phyloP scores from a whole-genome alignment of 83 land plant genomes.

The Picea abies region DNA sequence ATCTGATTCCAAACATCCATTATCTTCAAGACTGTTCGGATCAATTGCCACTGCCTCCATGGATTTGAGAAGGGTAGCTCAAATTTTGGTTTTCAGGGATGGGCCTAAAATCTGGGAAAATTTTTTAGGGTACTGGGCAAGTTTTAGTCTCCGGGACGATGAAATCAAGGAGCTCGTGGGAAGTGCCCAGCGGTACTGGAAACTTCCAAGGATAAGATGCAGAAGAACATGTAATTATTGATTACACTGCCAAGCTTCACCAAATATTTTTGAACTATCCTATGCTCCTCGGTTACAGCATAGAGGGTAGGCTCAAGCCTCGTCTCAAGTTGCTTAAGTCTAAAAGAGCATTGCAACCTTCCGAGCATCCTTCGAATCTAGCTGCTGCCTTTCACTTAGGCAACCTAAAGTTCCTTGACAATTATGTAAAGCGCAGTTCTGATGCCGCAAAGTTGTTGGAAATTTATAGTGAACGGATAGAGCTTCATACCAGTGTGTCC shows the following conservation, averaged over 20 bases:
- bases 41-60: neutral
- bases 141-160: neutral
- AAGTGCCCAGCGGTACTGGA: neutral
- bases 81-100: neutral
- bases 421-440: too few species aligned
- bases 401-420: too few species aligned
- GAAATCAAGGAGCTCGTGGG: neutral
- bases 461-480: too few species aligned
- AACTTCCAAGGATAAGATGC: neutral
- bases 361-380: neutral
- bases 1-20: neutral
- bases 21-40: neutral
- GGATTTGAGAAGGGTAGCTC: neutral
- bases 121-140: neutral
- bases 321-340: neutral
- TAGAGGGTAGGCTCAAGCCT: slow-evolving; percentile 4
- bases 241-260: neutral
- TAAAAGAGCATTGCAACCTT: neutral
- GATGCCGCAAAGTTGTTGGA: too few species aligned
- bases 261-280: neutral
- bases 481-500: too few species aligned
- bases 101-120: neutral
- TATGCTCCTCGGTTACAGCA: neutral
- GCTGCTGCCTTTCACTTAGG: too few species aligned
- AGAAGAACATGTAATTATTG: too few species aligned